Conservation (phyloP, 768 basidiomycete species). For the Pisolithus albus region DNA sequence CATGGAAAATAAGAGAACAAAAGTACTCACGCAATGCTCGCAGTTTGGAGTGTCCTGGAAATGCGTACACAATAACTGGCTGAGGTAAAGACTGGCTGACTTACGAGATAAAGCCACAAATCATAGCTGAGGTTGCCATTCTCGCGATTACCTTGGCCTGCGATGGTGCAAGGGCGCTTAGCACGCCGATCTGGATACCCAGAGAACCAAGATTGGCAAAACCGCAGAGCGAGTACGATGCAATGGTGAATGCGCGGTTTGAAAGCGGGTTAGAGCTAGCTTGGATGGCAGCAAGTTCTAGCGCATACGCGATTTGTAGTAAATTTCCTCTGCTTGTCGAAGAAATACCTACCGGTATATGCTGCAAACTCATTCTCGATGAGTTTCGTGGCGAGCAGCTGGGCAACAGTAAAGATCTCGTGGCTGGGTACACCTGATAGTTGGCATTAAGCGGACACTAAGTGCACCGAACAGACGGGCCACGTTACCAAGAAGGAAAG, state of each 20-base stretch:
- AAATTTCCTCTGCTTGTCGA: background rate
- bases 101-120: conserved; percentile 60
- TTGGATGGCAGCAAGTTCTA: conserved; percentile 41
- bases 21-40: conserved; percentile 48
- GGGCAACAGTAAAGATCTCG: conserved; percentile 79
- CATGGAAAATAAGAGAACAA: background rate
- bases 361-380: conserved; percentile 85
- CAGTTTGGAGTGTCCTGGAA: conserved; percentile 45
- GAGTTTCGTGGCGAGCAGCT: conserved; percentile 80
- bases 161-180: conserved; percentile 62
- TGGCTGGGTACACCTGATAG: conserved; percentile 55
- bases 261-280: conserved; percentile 49
- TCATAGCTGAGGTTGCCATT: conserved; percentile 61
- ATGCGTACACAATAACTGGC: background rate
- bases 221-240: conserved; percentile 83
- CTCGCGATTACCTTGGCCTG: conserved; percentile 65
- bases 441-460: conserved; percentile 1
- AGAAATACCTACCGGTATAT: conserved; percentile 37
- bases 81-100: background rate
- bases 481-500: conserved; percentile 57
- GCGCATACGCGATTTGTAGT: background rate
- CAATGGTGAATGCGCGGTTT: conserved; percentile 71
- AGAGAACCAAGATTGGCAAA: conserved; percentile 84
- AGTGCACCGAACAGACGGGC: background rate
- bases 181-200: conserved; percentile 81